These are phyloP conservation scores for Alternaria gansuensis DNA, from an alignment of 2,329 filamentous ascomycete genomes.

Conservation along the genomic window DNA sequence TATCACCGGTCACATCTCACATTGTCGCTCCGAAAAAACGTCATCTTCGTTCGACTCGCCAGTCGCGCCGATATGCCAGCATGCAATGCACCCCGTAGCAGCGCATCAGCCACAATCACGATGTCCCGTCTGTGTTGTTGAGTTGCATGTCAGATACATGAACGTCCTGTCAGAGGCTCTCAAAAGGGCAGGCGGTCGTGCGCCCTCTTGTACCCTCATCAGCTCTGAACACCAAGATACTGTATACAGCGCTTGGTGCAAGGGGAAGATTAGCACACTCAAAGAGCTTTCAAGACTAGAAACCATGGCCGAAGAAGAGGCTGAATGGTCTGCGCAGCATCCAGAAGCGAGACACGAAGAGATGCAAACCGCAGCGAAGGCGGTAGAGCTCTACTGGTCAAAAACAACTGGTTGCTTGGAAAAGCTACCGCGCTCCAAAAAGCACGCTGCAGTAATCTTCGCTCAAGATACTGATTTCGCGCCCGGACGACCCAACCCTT, in stretches of 20 bases:
- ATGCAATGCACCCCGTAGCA: constrained; percentile 35
- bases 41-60: constrained; percentile 17
- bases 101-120: constrained; percentile 24
- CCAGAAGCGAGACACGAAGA: constrained; percentile 19
- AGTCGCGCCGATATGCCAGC: constrained; percentile 33
- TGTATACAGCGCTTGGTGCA: constrained; percentile 36
- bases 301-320: constrained; percentile 31
- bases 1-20: constrained; percentile 32
- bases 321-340: constrained; percentile 30
- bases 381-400: constrained; percentile 40
- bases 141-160: constrained; percentile 40
- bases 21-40: background rate
- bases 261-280: constrained; percentile 35
- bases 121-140: constrained; percentile 42
- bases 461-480: constrained; percentile 34
- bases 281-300: constrained; percentile 36
- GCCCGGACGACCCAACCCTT: constrained; percentile 33
- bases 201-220: constrained; percentile 30
- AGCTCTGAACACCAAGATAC: constrained; percentile 36
- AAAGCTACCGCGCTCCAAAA: constrained; percentile 14
- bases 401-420: constrained; percentile 21
- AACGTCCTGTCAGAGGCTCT: constrained; percentile 35
- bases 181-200: constrained; percentile 32
- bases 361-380: constrained; percentile 37
- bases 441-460: constrained; percentile 30